phyloP scores from a whole-genome alignment of 108 stramenopile genomes.

The Cyclotella baltica region DNA sequence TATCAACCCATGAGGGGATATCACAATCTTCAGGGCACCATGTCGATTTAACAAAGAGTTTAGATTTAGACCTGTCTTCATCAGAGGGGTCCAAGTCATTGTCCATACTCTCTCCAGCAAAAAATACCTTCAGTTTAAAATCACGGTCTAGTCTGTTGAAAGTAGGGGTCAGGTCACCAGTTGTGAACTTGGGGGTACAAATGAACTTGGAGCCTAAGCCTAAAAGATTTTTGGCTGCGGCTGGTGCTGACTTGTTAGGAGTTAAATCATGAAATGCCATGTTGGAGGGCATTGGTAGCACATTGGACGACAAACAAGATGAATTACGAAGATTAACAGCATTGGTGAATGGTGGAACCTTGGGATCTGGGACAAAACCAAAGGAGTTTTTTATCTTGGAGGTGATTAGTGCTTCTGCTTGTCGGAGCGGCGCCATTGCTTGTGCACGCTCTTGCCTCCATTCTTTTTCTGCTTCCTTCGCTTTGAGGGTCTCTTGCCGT shows the following conservation, averaged over 20 bases:
- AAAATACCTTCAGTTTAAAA: too few species aligned
- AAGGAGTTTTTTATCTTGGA: background rate
- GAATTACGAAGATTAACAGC: background rate
- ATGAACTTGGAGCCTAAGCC: slow-evolving; percentile 1
- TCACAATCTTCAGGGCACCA: too few species aligned
- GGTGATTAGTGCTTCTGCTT: slow-evolving; percentile 1
- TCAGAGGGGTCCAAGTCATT: too few species aligned
- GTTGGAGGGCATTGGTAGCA: background rate
- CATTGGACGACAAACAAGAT: background rate
- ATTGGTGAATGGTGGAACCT: background rate
- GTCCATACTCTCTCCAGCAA: too few species aligned
- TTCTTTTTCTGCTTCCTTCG: too few species aligned
- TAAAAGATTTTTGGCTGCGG: background rate
- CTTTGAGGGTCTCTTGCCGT: too few species aligned
- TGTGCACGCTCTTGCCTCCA: too few species aligned
- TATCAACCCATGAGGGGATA: too few species aligned
- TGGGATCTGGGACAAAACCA: slow-evolving; percentile 5
- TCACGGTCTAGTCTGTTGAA: background rate
- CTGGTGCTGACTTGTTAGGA: background rate
- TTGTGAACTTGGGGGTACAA: background rate
- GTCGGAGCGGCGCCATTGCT: too few species aligned
- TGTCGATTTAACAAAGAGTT: too few species aligned
- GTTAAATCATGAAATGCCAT: slow-evolving; percentile 12
- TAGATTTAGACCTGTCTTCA: too few species aligned
- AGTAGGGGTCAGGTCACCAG: background rate